These are phyloP conservation scores for Boechera retrofracta DNA, from an alignment of 345 rosid species.

Conservation along the genomic window DNA sequence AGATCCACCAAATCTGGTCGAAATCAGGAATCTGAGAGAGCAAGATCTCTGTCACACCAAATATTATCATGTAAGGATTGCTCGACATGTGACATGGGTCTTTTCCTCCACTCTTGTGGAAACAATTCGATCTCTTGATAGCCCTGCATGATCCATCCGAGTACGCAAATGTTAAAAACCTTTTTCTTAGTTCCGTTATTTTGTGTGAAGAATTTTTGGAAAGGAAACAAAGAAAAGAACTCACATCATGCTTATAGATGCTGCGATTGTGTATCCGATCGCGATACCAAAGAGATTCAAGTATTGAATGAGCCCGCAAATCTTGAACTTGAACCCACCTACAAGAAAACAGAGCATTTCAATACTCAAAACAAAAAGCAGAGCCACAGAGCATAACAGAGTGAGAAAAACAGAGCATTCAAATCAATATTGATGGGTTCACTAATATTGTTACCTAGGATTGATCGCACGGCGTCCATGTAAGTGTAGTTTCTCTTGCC, in stretches of 20 bases:
- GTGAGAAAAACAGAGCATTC: neutral
- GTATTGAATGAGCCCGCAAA: constrained; percentile 74
- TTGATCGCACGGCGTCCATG: constrained; percentile 74
- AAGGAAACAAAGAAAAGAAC: constrained; percentile 17
- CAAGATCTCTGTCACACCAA: constrained; percentile 67
- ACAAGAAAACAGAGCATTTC: constrained; percentile 1
- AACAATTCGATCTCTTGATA: constrained; percentile 75
- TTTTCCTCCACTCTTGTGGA: constrained; percentile 66
- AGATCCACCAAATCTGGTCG: constrained; percentile 91
- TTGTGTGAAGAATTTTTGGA: neutral
- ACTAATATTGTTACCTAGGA: constrained; percentile 58
- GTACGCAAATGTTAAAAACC: neutral
- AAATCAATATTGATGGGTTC: neutral
- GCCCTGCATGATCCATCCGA: constrained; percentile 58
- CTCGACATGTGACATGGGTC: constrained; percentile 70
- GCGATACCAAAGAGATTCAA: constrained; percentile 70
- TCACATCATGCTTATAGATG: constrained; percentile 85
- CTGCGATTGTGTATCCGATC: constrained; percentile 77
- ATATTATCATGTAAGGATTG: constrained; percentile 75
- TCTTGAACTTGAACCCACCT: constrained; percentile 76
- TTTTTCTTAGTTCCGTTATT: neutral
- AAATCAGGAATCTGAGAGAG: constrained; percentile 85
- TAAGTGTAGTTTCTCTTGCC: constrained; percentile 86
- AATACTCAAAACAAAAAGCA: neutral
- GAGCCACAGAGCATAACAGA: neutral